Evolutionary conservation across 495 filamentous ascomycete genomes (phyloP), one percentile per base, ranked within the genome.

Genomic region (Bacidia rubella): DNA sequence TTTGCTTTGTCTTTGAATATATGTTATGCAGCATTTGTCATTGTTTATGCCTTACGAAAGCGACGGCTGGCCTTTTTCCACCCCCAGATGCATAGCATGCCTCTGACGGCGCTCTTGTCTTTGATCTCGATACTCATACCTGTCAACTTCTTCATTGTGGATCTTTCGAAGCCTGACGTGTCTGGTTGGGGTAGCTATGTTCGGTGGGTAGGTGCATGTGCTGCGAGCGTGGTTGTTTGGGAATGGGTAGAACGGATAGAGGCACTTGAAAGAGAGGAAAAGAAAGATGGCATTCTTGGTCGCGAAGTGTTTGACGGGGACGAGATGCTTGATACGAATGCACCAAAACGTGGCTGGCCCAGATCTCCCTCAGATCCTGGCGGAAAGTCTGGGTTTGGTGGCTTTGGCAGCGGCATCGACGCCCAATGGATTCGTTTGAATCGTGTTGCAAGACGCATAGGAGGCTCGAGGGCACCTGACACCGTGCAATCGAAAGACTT

Each of bases 171-270:
- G 58, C 83, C 87, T 10, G 79, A 85, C 44, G 81, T 95, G 45
- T 87, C 86, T 24, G 89, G 87, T 15, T 98, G 92, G 92, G 93
- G 92, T 59, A 92, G 93, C 56, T 98, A 96, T 61, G 87, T 97
- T 48, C 73, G 92, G 59, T 98, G 93, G 92, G 93, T 97, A 41
- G 93, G 92, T 26, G 92, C 93, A 1, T 89, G 90, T 0, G 88
- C 89, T 1, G 93, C 92, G 7, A 95, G 89, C 68, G 92, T 96
- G 19, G 85, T 97, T 15, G 92, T 98, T 1, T 98, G 92, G 92
- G 92, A 98, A 66, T 98, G 92, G 92, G 92, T 98, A 17, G 92
- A 98, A 65, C 77, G 93, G n/a, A 98, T 98, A 49, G 92, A 98
- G 64, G 88, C 88, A 0, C 68, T 98, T 46, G 92, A 98, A 66